Evolutionary conservation across 2,329 filamentous ascomycete species (phyloP).

Genomic region (Aspergillus clavatus): DNA sequence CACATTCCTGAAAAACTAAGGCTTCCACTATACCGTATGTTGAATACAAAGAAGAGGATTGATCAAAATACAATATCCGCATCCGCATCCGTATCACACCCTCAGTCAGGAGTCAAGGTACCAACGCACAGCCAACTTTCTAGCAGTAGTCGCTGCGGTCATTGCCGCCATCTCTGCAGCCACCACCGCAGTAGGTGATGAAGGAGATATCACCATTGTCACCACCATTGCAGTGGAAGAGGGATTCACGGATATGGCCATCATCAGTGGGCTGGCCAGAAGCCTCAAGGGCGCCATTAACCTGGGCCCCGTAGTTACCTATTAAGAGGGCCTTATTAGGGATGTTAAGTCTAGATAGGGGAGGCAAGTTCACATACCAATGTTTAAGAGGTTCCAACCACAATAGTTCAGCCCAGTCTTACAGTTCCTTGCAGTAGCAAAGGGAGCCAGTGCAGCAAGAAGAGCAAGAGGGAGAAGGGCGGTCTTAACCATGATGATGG

Average conservation of each 20-base stretch:
- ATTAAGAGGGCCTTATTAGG: background rate
- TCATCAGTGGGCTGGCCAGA: conserved; percentile 2
- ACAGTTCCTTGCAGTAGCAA: conserved; percentile 6
- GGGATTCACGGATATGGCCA: conserved; percentile 5
- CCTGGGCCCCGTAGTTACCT: conserved; percentile 7
- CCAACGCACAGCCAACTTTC: background rate
- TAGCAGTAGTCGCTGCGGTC: conserved; percentile 8
- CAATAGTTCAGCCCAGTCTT: conserved; percentile 9
- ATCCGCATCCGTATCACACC: background rate
- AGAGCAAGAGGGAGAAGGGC: conserved; percentile 1
- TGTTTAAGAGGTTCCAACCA: conserved; percentile 7
- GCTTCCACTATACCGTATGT: background rate
- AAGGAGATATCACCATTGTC: conserved; percentile 7
- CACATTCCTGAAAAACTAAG: background rate
- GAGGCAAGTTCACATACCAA: conserved; percentile 1
- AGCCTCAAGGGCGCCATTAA: conserved; percentile 3
- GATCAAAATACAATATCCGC: background rate
- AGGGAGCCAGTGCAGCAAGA: conserved; percentile 1
- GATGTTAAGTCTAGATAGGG: background rate
- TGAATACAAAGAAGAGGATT: background rate
- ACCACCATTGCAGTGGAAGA: conserved; percentile 8
- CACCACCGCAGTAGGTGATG: conserved; percentile 2
- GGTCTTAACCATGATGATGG: too few species aligned
- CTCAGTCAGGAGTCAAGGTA: background rate
- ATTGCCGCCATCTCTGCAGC: conserved; percentile 5